phyloP scores from a whole-genome alignment of 306 rosid species.

The Hylodesmum podocarpum region DNA sequence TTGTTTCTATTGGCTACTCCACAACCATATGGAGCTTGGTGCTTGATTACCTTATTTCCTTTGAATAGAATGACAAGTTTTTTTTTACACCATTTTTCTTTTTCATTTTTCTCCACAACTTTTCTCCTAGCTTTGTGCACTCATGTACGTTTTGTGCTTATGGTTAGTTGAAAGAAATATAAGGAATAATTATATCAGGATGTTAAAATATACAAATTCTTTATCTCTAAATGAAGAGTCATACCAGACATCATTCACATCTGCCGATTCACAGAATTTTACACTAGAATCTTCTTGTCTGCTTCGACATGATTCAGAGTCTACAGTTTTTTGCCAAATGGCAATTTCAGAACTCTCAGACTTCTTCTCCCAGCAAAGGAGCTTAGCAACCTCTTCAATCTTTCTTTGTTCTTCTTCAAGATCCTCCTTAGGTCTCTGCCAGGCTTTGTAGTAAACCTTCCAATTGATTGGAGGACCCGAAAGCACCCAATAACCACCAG shows the following conservation, averaged over 20 bases:
- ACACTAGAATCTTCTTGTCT: constrained; percentile 64
- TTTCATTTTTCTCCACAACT: not conserved
- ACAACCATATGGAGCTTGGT: not conserved
- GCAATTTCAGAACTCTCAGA: constrained; percentile 81
- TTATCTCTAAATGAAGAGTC: not conserved
- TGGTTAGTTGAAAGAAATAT: constrained; percentile 7
- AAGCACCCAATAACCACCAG: constrained; percentile 98
- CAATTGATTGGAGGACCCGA: constrained; percentile 97
- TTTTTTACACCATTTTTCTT: not conserved
- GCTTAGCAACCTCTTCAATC: constrained; percentile 79
- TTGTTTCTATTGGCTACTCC: not conserved
- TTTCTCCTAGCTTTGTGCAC: not conserved
- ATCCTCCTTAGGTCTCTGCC: constrained; percentile 90
- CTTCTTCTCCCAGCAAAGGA: constrained; percentile 97
- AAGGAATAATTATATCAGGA: constrained; percentile 8
- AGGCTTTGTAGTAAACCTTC: constrained; percentile 72
- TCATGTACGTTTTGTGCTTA: not conserved
- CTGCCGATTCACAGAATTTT: constrained; percentile 57
- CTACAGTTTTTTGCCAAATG: constrained; percentile 80
- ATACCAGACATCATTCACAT: constrained; percentile 79
- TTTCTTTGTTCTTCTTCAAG: constrained; percentile 82
- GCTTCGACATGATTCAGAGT: constrained; percentile 64
- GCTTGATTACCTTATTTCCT: not conserved
- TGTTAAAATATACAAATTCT: not conserved
- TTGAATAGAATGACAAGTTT: not conserved